phyloP scores from a whole-genome alignment of 2,329 filamentous ascomycete species.

The Penicillium digitatum region DNA sequence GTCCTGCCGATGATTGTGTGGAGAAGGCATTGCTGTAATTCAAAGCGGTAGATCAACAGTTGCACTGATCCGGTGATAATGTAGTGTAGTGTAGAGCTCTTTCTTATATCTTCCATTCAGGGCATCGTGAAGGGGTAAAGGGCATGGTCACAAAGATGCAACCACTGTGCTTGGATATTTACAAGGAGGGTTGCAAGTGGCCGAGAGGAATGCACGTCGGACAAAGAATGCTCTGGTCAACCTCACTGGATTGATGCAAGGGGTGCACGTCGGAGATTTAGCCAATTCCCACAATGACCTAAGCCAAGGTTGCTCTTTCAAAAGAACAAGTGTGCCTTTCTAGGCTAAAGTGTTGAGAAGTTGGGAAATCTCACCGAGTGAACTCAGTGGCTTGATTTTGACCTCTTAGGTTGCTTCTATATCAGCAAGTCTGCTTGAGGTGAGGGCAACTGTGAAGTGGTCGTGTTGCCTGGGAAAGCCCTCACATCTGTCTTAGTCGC shows the following conservation, averaged over 20 bases:
- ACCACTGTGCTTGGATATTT: not conserved
- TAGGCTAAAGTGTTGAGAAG: not conserved
- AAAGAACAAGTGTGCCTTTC: not conserved
- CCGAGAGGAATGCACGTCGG: not conserved
- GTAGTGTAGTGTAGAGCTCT: not conserved
- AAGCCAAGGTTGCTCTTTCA: not conserved
- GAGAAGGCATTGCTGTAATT: not conserved
- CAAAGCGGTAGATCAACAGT: not conserved
- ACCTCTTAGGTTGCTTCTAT: not conserved
- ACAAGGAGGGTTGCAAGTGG: not conserved
- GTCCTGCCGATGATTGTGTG: not conserved
- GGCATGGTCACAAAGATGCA: not conserved
- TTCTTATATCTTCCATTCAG: not conserved
- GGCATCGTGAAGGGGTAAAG: not conserved
- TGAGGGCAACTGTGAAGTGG: not conserved
- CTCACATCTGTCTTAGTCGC: not conserved
- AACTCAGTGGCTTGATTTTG: not conserved
- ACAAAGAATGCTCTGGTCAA: not conserved
- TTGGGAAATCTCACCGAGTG: not conserved
- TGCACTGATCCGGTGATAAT: not conserved
- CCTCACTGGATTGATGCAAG: not conserved
- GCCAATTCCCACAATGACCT: not conserved
- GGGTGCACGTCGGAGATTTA: not conserved
- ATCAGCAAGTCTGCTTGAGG: not conserved
- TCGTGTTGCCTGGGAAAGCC: not conserved